Base-by-base conservation (phyloP, 169 alveolate genomes). In the Toxoplasma gondii region DNA sequence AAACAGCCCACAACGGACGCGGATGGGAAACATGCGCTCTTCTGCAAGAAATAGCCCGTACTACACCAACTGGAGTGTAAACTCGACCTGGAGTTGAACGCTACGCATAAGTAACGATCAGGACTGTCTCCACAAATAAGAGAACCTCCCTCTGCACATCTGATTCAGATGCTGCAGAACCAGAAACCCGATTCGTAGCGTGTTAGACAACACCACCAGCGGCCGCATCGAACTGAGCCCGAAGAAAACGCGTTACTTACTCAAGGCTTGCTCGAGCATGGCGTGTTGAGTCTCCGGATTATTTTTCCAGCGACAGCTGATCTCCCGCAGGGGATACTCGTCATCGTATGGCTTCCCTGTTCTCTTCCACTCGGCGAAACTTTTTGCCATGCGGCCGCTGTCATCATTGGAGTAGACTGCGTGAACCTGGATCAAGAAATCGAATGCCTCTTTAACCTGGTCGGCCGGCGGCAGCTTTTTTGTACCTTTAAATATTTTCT, bases 361-460 rank as follows among this genome's bases (percentile, higher is more conserved):
- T 29, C 27, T 29, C 34, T 34, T 78, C 53, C 45, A 38, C 7
- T 78, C 53, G 22, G 39, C 87, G 44, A 78, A 78, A 5, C 41
- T 44, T 44, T 31, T 78, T 34, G 34, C 34, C 87, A 78, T 27
- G 9, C 44, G 27, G 29, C 34, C 44, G 31, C 41, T 38, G 45
- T 78, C 87, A 34, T 78, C 87, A 22, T 78, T 78, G 45, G 87
- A 34, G 24, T 38, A 34, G 43, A 78, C 87, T 12, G 34, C 24
- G 44, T 78, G 27, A 19, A 78, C 87, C 24, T 39, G 53, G 27
- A 0, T 1, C 87, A 78, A 34, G 87, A 78, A 78, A 0, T 78
- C 87, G 87, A 78, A 78, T 41, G 45, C 87, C 87, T 78, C 45
- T 2, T 78, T 78, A 22, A 78, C 24, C 87, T 78, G 45, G 31